Conservation (phyloP, 139 green algal genomes). For the Chlamydomonas schloesseri region DNA sequence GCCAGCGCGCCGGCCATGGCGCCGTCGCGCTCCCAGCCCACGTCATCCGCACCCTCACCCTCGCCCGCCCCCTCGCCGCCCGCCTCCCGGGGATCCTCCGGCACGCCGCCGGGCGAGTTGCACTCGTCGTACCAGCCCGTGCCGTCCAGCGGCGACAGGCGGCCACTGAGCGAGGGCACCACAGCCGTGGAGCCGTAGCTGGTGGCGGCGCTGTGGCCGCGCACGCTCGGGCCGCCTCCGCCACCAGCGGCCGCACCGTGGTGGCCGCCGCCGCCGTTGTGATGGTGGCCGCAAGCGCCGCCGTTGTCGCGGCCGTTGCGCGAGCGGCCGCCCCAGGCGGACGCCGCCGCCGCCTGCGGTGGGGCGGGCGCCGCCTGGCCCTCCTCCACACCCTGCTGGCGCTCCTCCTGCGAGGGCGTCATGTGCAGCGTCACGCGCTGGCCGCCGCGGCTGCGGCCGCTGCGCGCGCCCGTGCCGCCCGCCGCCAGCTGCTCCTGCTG, state of each 20-base stretch:
- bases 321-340: background rate
- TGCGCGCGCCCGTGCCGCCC: no score
- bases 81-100: no score
- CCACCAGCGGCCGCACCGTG: background rate
- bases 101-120: background rate
- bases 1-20: background rate
- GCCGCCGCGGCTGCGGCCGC: no score
- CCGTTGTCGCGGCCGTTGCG: background rate
- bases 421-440: no score
- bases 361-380: no score
- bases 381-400: no score
- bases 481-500: background rate
- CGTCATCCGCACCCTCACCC: background rate
- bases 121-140: slow-evolving; percentile 38
- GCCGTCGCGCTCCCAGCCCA: slow-evolving; percentile 1
- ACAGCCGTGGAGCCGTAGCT: background rate
- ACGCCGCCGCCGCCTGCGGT: no score
- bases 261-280: background rate
- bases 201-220: background rate
- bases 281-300: no score
- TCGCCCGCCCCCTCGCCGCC: background rate
- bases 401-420: no score
- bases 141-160: background rate
- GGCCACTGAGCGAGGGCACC: slow-evolving; percentile 3
- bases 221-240: background rate